Evolutionary conservation across 1,139 yeast genomes (phyloP).

Genomic region (Pichia sp.): DNA sequence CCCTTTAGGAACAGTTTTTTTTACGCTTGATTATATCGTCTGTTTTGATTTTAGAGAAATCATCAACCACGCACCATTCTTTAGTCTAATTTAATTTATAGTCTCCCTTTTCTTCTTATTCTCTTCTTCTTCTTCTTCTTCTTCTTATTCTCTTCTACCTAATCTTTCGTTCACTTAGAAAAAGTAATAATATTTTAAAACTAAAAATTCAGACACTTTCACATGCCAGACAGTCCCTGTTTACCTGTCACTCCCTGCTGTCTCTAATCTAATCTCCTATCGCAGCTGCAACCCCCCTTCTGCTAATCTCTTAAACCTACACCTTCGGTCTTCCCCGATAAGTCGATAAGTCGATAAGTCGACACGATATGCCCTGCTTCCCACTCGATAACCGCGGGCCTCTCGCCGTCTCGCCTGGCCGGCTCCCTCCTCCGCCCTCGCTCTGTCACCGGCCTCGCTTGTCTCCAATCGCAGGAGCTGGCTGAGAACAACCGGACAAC

Average conservation of each 20-base stretch:
- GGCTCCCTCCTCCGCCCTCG: no score
- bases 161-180: neutral
- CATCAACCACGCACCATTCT: neutral
- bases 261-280: no score
- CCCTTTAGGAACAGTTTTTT: neutral
- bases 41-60: neutral
- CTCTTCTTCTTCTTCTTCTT: neutral
- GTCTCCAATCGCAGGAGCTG: neutral
- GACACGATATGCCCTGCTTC: neutral
- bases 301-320: no score
- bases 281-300: no score
- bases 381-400: neutral
- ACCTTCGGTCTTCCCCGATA: neutral
- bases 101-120: neutral
- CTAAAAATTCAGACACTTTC: no score
- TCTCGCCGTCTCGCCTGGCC: neutral
- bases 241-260: no score
- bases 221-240: no score
- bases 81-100: neutral
- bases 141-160: neutral
- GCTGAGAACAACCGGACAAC: neutral
- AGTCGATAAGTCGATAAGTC: neutral
- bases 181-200: no score
- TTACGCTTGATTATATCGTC: neutral
- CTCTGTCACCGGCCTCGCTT: neutral